Evolutionary conservation across 2,329 filamentous ascomycete genomes (phyloP).

Genomic region (Chrysosporium queenslandicum): DNA sequence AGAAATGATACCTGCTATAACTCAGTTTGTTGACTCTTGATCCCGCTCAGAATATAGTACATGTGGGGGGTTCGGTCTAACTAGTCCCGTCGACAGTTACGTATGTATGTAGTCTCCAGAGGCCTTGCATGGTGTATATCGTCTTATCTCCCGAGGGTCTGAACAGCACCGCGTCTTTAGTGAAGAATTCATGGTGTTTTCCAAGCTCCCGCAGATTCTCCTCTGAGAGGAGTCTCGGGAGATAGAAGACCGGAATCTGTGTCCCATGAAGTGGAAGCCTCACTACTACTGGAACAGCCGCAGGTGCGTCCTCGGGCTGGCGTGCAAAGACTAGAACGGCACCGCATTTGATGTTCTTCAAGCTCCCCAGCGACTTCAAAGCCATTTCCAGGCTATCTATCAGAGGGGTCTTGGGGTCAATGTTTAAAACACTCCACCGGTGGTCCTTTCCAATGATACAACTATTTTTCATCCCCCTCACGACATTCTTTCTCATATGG

Average conservation of each 20-base stretch:
- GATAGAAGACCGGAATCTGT: constrained; percentile 32
- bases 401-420: neutral
- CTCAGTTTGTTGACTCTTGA: neutral
- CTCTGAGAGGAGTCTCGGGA: constrained; percentile 26
- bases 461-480: constrained; percentile 30
- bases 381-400: constrained; percentile 12
- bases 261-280: constrained; percentile 24
- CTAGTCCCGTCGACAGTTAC: constrained; percentile 13
- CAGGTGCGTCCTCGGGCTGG: neutral
- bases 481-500: constrained; percentile 29
- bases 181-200: constrained; percentile 23
- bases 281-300: constrained; percentile 20
- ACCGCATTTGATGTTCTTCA: constrained; percentile 26
- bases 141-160: constrained; percentile 24
- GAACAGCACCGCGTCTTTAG: constrained; percentile 29
- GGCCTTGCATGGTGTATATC: constrained; percentile 26
- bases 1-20: too few species aligned
- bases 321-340: constrained; percentile 23
- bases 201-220: constrained; percentile 26
- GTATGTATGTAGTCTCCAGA: constrained; percentile 34
- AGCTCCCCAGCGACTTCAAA: constrained; percentile 13
- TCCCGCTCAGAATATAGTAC: neutral
- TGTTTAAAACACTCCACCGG: constrained; percentile 1
- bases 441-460: constrained; percentile 19
- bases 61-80: constrained; percentile 8